Evolutionary conservation across 2,329 filamentous ascomycete genomes (phyloP), one percentile per base, ranked within the genome.

Genomic region (Mycocentrospora acerina): DNA sequence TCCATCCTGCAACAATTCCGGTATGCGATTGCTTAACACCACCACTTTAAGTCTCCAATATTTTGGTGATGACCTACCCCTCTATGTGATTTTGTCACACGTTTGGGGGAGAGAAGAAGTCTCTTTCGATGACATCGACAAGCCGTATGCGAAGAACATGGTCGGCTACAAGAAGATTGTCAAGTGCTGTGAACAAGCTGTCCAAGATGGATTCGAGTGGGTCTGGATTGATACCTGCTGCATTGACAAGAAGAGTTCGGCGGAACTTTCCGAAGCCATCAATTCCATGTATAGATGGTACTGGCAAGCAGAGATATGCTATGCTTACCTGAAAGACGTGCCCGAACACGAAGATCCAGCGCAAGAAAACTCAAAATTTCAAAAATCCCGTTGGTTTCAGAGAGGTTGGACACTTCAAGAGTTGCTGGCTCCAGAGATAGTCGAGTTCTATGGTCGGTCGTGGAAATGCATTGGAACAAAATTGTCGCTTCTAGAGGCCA

Each of bases 381-480:
- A 22, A 22, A 22, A 5, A 22, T 22, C 19, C 5, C 19, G 19
- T 9, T 27, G 25, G 25, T 27, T 27, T 14, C 11, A 12, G 6
- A 27, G 25, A 27, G 25, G 25, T 11, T 27, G 25, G 25, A 27
- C 25, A 11, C 10, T 12, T 24, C 15, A 30, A 15, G 40, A 43
- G 13, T 25, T 44, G n/a, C 18, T 43, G 6, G 39, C 43, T 3
- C 43, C 43, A n/a, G n/a, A 19, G 6, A 17, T 32, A 13, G 39
- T 46, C 4, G 29, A 36, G 15, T 46, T 46, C 27, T 46, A 37
- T 28, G 22, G 19, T 16, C 19, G 13, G 7, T 13, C 32, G 8
- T 47, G 40, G 40, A 4, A 24, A 1, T 7, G 7, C 3, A 11
- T 47, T 7, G 36, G 44, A 2, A 31, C 38, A 3, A 46, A 42